Evolutionary conservation across 1,284 basidiomycete species (phyloP).

Genomic region (Clitocybe nebularis): DNA sequence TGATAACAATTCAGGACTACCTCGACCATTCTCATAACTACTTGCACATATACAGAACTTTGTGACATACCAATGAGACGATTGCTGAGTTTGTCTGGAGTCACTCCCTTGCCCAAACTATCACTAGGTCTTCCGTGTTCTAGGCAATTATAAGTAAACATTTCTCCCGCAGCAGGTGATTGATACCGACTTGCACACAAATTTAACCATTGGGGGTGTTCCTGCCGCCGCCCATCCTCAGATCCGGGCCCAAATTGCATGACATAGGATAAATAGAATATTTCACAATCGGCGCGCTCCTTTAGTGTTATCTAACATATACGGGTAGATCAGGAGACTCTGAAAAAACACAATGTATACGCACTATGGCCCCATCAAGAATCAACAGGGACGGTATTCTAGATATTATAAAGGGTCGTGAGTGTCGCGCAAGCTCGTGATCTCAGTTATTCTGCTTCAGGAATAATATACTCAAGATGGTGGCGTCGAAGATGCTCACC

Average conservation of each 20-base stretch:
- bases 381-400: slow-evolving; percentile 58
- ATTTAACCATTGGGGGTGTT: slow-evolving; percentile 60
- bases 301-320: slow-evolving; percentile 54
- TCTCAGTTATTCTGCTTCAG: slow-evolving; percentile 28
- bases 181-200: slow-evolving; percentile 58
- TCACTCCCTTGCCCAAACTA: slow-evolving; percentile 23
- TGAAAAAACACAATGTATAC: slow-evolving; percentile 20
- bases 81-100: slow-evolving; percentile 53
- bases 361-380: slow-evolving; percentile 70
- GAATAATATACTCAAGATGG: slow-evolving; percentile 7
- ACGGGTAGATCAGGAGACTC: slow-evolving; percentile 17
- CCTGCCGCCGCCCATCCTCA: slow-evolving; percentile 40
- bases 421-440: slow-evolving; percentile 36
- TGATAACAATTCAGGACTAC: slow-evolving; percentile 29
- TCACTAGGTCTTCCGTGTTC: slow-evolving; percentile 60
- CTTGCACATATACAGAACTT: neutral
- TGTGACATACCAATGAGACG: slow-evolving; percentile 54
- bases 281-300: slow-evolving; percentile 84
- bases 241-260: slow-evolving; percentile 39
- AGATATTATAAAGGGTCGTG: slow-evolving; percentile 69
- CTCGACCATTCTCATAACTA: neutral
- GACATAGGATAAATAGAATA: slow-evolving; percentile 75
- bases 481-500: slow-evolving; percentile 37
- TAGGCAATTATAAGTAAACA: slow-evolving; percentile 24
- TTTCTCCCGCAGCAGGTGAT: slow-evolving; percentile 7